phyloP scores from a whole-genome alignment of 208 protist genomes.

The Strigomonas culicis region DNA sequence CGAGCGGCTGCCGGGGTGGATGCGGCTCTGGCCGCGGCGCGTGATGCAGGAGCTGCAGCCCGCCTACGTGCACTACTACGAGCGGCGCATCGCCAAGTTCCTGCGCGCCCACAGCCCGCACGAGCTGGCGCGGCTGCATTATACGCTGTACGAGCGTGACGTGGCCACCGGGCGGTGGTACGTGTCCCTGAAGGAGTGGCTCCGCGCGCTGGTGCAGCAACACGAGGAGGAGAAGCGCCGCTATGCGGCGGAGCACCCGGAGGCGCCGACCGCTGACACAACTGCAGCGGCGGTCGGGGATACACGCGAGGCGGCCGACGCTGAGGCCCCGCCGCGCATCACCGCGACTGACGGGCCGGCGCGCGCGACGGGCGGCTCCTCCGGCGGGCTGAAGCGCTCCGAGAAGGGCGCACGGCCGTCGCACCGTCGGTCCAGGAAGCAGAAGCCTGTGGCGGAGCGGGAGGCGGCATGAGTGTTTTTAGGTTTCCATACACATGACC shows the following conservation, averaged over 20 bases:
- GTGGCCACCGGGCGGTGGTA: conserved; percentile 64
- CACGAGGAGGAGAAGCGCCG: conserved; percentile 35
- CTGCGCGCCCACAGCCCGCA: conserved; percentile 38
- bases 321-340: not conserved
- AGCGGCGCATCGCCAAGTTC: conserved; percentile 50
- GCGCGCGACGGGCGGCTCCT: not conserved
- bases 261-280: conserved; percentile 6
- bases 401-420: not conserved
- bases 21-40: conserved; percentile 30
- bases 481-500: too few relatives aligned
- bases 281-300: conserved; percentile 8
- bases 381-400: not conserved
- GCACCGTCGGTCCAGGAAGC: not conserved
- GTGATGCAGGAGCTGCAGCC: conserved; percentile 27
- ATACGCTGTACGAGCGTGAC: conserved; percentile 74
- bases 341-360: not conserved
- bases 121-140: conserved; percentile 58
- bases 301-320: not conserved
- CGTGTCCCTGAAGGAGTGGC: conserved; percentile 51
- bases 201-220: conserved; percentile 46
- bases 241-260: conserved; percentile 31
- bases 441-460: not conserved
- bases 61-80: conserved; percentile 65
- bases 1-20: conserved; percentile 49
- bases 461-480: not conserved